A percentile compares a stretch with the other conserved stretches of the same genome.
phyloP scores from a whole-genome alignment of 148 eudicot species.

The Fallopia convolvulus region DNA sequence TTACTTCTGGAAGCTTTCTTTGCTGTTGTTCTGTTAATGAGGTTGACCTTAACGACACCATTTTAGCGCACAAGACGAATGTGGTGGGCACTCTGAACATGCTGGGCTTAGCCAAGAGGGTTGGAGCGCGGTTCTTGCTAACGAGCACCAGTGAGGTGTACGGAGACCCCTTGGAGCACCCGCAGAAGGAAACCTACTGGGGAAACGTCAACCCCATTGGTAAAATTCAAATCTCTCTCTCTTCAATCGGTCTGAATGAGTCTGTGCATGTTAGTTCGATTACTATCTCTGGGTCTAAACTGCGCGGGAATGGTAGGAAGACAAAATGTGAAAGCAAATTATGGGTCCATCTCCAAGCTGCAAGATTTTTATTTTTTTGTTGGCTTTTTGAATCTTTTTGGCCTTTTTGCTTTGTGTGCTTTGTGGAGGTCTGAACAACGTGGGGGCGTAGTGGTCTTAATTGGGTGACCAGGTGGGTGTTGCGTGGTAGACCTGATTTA shows the following conservation, averaged over 20 bases:
- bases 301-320: not conserved
- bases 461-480: not conserved
- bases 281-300: not conserved
- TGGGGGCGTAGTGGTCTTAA: not conserved
- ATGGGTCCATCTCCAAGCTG: not conserved
- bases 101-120: slow-evolving; percentile 95
- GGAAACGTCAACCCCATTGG: slow-evolving; percentile 99
- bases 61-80: slow-evolving; percentile 75
- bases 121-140: slow-evolving; percentile 86
- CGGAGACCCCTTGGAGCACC: slow-evolving; percentile 94
- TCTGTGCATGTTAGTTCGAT: not conserved
- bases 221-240: slow-evolving; percentile 3
- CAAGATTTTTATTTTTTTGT: not conserved
- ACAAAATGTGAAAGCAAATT: not conserved
- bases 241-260: not conserved
- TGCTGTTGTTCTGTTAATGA: not conserved
- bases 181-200: slow-evolving; percentile 96
- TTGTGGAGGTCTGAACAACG: slow-evolving; percentile 3
- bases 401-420: not conserved
- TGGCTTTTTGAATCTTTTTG: not conserved
- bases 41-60: not conserved
- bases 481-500: not conserved
- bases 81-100: slow-evolving; percentile 97
- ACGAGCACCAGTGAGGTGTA: slow-evolving; percentile 99
- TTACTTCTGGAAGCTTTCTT: not conserved